Evolutionary conservation across 2,329 filamentous ascomycete genomes (phyloP).

Genomic region (Ilyonectria sp.): DNA sequence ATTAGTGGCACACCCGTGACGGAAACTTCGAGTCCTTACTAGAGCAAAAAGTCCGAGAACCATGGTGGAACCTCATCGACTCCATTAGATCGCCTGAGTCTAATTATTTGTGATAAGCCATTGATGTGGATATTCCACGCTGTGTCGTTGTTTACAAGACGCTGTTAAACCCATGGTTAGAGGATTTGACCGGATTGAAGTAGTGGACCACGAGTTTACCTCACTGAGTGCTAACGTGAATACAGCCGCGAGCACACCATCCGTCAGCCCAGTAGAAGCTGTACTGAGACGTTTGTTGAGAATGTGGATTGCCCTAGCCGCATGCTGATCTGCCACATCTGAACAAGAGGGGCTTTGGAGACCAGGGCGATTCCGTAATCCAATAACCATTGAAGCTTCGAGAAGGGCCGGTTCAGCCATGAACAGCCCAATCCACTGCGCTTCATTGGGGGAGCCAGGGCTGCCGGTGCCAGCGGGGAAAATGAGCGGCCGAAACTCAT

Average conservation of each 20-base stretch:
- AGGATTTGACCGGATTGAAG: rapidly evolving
- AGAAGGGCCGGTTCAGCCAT: conserved; percentile 45
- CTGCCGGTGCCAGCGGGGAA: conserved; percentile 26
- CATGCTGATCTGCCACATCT: conserved; percentile 17
- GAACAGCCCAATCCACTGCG: conserved; percentile 35
- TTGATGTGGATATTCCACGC: conserved; percentile 33
- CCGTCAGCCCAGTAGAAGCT: conserved; percentile 19
- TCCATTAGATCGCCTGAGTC: conserved; percentile 17
- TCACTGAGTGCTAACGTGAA: conserved; percentile 40
- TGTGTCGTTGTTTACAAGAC: conserved; percentile 30
- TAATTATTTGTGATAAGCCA: conserved; percentile 37
- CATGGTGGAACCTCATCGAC: conserved; percentile 22
- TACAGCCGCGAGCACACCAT: conserved; percentile 40
- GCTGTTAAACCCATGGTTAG: conserved; percentile 6
- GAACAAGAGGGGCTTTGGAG: background rate
- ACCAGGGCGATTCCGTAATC: conserved; percentile 17
- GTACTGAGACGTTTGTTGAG: conserved; percentile 34
- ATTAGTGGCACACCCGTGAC: background rate
- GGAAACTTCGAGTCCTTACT: conserved; percentile 5
- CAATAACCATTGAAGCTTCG: conserved; percentile 44
- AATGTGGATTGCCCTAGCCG: conserved; percentile 29
- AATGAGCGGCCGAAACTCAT: conserved; percentile 35
- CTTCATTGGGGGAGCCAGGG: conserved; percentile 28
- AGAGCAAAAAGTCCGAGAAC: conserved; percentile 33
- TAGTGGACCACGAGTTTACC: background rate